Percentiles rank a stretch among this genome's conserved stretches.
Evolutionary conservation across 2,329 filamentous ascomycete species (phyloP).

Genomic region (Aspergillus thermomutatus): DNA sequence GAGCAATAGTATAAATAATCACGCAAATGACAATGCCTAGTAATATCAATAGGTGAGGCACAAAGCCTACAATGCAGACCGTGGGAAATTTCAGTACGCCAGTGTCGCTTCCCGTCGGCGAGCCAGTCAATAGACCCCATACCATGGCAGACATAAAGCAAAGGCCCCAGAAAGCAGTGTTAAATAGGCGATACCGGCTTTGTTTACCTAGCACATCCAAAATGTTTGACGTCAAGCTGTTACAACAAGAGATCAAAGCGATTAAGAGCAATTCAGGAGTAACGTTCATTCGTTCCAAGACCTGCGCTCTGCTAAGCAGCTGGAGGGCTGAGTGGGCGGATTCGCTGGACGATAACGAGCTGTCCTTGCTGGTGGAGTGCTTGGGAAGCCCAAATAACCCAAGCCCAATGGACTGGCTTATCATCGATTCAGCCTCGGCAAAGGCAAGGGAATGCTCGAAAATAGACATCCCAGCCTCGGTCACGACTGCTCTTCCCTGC

Average conservation of each 20-base stretch:
- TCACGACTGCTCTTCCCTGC: constrained; percentile 73
- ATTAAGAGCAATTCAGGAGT: constrained; percentile 85
- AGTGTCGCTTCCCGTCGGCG: constrained; percentile 41
- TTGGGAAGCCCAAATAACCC: constrained; percentile 58
- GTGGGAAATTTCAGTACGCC: constrained; percentile 85
- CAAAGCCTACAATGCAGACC: constrained; percentile 90
- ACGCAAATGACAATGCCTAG: constrained; percentile 72
- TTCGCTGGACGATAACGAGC: constrained; percentile 27
- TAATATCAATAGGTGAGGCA: constrained; percentile 87
- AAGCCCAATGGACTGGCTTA: constrained; percentile 74
- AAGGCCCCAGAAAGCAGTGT: constrained; percentile 83
- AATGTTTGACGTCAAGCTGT: constrained; percentile 79
- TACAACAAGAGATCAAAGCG: constrained; percentile 82
- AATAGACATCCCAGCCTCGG: constrained; percentile 92
- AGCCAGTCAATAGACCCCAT: constrained; percentile 62
- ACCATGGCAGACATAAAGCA: constrained; percentile 85
- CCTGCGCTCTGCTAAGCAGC: constrained; percentile 47
- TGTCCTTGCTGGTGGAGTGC: constrained; percentile 43
- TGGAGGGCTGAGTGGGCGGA: constrained; percentile 31
- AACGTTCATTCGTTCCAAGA: constrained; percentile 79
- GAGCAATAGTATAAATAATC: constrained; percentile 71
- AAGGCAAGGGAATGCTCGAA: constrained; percentile 97
- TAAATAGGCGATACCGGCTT: constrained; percentile 73
- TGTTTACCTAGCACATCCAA: constrained; percentile 79
- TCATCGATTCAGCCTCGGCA: constrained; percentile 86